phyloP scores from a whole-genome alignment of 108 stramenopile species.

The Cyclotella distinguenda region DNA sequence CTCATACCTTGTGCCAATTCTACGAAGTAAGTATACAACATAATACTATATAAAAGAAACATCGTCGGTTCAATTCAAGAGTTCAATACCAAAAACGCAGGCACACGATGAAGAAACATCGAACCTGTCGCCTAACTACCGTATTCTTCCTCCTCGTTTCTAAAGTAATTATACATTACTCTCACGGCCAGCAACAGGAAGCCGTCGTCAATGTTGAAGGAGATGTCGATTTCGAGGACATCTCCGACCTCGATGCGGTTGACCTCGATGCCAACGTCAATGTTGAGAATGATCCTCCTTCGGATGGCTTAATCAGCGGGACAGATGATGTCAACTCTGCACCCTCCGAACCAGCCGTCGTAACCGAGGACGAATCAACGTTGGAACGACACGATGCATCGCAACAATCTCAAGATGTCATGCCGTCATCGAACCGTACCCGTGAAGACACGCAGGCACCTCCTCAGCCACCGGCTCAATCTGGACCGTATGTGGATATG shows the following conservation, averaged over 20 bases:
- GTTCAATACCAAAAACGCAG: too few species aligned
- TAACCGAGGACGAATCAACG: neutral
- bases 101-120: too few species aligned
- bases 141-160: too few species aligned
- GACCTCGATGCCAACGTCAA: neutral
- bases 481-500: constrained; percentile 84
- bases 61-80: too few species aligned
- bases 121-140: too few species aligned
- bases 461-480: constrained; percentile 53
- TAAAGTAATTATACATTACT: too few species aligned
- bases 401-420: neutral
- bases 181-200: too few species aligned
- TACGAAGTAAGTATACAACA: too few species aligned
- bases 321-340: neutral
- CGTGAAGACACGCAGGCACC: neutral
- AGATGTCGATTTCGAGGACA: constrained; percentile 23
- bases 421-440: too few species aligned
- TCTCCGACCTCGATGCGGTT: constrained; percentile 20
- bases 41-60: too few species aligned
- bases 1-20: too few species aligned
- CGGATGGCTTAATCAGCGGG: neutral
- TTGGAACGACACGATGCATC: neutral
- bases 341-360: neutral
- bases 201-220: neutral
- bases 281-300: neutral